These are phyloP conservation scores for Pythium scleroteichum DNA, from an alignment of 352 stramenopile species.

Conservation along the genomic window DNA sequence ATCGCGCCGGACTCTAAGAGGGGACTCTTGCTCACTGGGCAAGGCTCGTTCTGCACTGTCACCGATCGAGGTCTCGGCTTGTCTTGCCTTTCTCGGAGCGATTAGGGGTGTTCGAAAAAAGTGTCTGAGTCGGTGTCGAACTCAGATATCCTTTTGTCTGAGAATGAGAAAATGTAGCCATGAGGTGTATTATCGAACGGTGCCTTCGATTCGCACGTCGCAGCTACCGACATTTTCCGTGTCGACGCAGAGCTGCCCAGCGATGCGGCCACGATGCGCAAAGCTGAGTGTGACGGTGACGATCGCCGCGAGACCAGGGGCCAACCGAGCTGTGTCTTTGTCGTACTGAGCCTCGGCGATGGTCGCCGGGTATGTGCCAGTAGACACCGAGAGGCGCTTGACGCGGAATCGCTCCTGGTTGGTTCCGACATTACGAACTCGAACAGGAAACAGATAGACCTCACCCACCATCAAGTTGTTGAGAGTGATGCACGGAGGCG, in stretches of 20 bases:
- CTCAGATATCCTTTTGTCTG: constrained; percentile 2
- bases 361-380: constrained; percentile 36
- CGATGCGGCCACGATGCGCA: constrained; percentile 45
- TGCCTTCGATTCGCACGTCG: constrained; percentile 50
- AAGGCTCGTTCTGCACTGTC: too few relatives aligned
- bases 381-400: constrained; percentile 41
- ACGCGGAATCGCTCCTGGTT: constrained; percentile 73
- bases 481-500: constrained; percentile 43
- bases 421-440: constrained; percentile 64
- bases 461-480: constrained; percentile 39
- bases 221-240: constrained; percentile 52
- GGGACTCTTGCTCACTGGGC: too few relatives aligned
- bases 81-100: neutral
- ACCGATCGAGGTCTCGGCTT: neutral
- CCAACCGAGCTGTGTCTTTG: constrained; percentile 53
- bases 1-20: too few relatives aligned
- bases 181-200: constrained; percentile 32
- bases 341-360: constrained; percentile 63
- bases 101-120: neutral
- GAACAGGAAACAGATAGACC: constrained; percentile 70
- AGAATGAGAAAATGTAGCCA: too few relatives aligned
- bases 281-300: constrained; percentile 68
- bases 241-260: constrained; percentile 46
- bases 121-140: neutral
- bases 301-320: constrained; percentile 56